Evolutionary conservation across 179 eudicot species (phyloP).

Genomic region (Gypsophila paniculata): DNA sequence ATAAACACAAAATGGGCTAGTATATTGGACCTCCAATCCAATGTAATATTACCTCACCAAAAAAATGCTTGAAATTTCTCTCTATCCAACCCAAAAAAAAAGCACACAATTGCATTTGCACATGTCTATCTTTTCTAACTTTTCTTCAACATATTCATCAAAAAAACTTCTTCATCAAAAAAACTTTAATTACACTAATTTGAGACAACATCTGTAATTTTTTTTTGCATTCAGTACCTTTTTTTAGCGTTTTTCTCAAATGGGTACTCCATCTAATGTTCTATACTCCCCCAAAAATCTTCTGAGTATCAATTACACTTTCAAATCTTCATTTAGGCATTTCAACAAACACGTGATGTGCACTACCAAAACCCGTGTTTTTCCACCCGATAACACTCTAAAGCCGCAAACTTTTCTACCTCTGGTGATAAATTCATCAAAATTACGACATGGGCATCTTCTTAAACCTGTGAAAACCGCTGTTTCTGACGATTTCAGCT

Average conservation of each 20-base stretch:
- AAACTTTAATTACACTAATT: too few relatives aligned
- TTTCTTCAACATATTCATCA: too few relatives aligned
- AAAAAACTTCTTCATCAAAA: background rate
- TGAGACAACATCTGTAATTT: background rate
- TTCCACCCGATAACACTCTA: conserved; percentile 9
- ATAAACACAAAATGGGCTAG: too few relatives aligned
- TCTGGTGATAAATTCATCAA: conserved; percentile 16
- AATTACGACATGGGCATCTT: conserved; percentile 23
- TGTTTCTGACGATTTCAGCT: conserved; percentile 29
- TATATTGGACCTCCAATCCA: too few relatives aligned
- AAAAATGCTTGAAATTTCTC: too few relatives aligned
- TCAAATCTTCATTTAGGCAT: conserved; percentile 8
- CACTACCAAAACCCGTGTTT: background rate
- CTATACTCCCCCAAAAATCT: background rate
- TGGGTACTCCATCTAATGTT: conserved; percentile 5
- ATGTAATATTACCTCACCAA: too few relatives aligned
- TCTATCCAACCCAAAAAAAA: too few relatives aligned
- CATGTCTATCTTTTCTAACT: background rate
- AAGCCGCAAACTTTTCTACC: conserved; percentile 18
- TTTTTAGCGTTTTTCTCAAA: background rate
- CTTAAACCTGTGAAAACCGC: conserved; percentile 39
- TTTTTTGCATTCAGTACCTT: too few relatives aligned
- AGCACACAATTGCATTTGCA: background rate
- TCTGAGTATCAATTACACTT: background rate
- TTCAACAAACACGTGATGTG: conserved; percentile 10